These are phyloP conservation scores for Paspalum notatum DNA, from an alignment of 176 grass and related monocot species.

Conservation along the genomic window DNA sequence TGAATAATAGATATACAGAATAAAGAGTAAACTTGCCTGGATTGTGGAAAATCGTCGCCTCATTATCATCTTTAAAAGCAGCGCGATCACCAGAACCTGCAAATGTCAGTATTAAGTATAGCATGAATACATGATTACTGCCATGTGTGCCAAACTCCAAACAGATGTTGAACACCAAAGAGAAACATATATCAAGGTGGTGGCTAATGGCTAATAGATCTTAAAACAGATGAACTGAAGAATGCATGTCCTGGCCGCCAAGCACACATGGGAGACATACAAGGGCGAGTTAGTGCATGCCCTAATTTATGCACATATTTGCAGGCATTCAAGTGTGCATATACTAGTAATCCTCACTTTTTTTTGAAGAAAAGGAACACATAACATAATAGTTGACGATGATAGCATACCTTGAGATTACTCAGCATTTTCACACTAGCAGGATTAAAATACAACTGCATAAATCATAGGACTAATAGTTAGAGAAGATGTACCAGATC, in stretches of 20 bases:
- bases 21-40: constrained; percentile 63
- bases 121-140: constrained; percentile 17
- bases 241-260: constrained; percentile 8
- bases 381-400: not conserved
- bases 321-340: not conserved
- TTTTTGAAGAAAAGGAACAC: not conserved
- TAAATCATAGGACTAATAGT: constrained; percentile 41
- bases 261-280: not conserved
- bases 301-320: constrained; percentile 8
- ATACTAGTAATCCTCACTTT: constrained; percentile 19
- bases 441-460: constrained; percentile 99
- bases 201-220: not conserved
- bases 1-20: not conserved
- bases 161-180: constrained; percentile 23
- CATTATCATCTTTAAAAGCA: constrained; percentile 94
- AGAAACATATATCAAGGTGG: constrained; percentile 3
- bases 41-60: constrained; percentile 84
- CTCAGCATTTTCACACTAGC: constrained; percentile 98
- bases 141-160: constrained; percentile 14
- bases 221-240: not conserved
- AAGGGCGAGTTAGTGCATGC: not conserved
- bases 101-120: constrained; percentile 31
- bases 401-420: constrained; percentile 79
- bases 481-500: constrained; percentile 42
- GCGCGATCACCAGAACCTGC: constrained; percentile 96